phyloP scores from a whole-genome alignment of 2,329 filamentous ascomycete species.

The Fusarium sp. region DNA sequence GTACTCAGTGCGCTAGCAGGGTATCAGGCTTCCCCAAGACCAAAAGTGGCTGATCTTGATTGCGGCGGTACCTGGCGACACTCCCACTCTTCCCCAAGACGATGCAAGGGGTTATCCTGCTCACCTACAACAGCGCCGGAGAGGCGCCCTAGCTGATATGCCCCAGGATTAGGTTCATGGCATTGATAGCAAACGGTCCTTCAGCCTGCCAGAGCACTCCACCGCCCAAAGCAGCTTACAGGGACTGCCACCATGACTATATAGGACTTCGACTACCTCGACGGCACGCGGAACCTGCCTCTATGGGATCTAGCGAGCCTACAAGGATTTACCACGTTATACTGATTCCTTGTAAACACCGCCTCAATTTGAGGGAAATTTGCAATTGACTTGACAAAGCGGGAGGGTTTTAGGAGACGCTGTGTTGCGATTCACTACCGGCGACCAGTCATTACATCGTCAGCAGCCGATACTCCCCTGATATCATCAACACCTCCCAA shows the following conservation, averaged over 20 bases:
- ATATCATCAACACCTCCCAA: not conserved
- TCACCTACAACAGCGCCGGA: accelerated
- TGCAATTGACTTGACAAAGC: not conserved
- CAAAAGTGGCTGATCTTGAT: not conserved
- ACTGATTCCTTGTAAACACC: accelerated
- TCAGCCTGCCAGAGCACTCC: accelerated
- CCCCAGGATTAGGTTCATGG: not conserved
- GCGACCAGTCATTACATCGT: accelerated
- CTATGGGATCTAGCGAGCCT: accelerated
- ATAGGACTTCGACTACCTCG: accelerated
- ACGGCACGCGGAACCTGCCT: accelerated
- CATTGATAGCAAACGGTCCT: accelerated
- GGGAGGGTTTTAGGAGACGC: accelerated
- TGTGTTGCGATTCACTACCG: not conserved
- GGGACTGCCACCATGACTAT: accelerated
- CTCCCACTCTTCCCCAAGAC: not conserved
- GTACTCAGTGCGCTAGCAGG: accelerated
- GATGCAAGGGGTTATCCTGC: accelerated
- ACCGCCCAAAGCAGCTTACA: accelerated
- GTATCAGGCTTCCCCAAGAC: not conserved
- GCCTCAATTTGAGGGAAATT: not conserved
- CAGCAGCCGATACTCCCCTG: not conserved
- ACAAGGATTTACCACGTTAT: accelerated
- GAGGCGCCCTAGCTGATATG: accelerated
- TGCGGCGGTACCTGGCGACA: not conserved